phyloP scores from a whole-genome alignment of 2,329 filamentous ascomycete species.

The Pseudomassariella vexata region DNA sequence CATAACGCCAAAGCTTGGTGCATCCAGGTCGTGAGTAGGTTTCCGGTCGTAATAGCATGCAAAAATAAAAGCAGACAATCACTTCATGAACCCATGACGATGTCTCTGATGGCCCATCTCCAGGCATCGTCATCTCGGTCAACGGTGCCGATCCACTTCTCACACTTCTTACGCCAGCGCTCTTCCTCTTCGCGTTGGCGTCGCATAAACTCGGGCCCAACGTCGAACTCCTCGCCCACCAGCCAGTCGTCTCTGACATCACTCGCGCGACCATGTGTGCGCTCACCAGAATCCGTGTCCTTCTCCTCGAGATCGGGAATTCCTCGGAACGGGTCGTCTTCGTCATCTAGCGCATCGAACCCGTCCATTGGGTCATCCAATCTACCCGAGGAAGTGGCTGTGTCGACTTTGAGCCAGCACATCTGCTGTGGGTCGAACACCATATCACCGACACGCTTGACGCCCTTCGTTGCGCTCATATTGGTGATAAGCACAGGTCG shows the following conservation, averaged over 20 bases:
- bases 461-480: constrained; percentile 75
- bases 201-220: constrained; percentile 88
- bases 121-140: constrained; percentile 54
- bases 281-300: constrained; percentile 41
- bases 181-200: constrained; percentile 89
- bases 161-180: constrained; percentile 82
- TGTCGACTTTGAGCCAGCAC: constrained; percentile 86
- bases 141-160: constrained; percentile 69
- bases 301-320: constrained; percentile 86
- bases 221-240: constrained; percentile 94
- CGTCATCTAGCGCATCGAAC: constrained; percentile 70
- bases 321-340: constrained; percentile 90
- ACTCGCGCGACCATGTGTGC: constrained; percentile 45
- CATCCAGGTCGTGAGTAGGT: constrained; percentile 2
- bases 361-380: constrained; percentile 54
- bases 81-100: constrained; percentile 33
- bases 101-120: constrained; percentile 71
- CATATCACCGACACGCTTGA: constrained; percentile 96
- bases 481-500: constrained; percentile 84
- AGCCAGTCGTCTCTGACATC: constrained; percentile 72
- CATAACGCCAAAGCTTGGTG: constrained; percentile 1
- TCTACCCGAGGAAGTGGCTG: constrained; percentile 40
- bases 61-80: not conserved
- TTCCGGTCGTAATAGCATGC: constrained; percentile 5
- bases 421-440: constrained; percentile 95